Conservation (phyloP, 192 early-diverging fungal genomes). For the Podila verticillata region DNA sequence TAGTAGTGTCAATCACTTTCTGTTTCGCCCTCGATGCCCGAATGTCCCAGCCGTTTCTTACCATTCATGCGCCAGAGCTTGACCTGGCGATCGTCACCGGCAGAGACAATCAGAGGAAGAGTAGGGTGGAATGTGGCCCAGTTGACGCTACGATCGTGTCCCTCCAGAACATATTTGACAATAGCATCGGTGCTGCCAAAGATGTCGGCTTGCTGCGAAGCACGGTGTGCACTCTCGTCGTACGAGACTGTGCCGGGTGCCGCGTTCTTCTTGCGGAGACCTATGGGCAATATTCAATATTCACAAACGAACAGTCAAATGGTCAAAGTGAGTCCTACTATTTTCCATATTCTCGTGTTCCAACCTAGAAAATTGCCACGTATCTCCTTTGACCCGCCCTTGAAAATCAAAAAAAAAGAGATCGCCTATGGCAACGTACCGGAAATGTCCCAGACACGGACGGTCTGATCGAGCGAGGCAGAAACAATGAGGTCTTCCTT, state of each 20-base stretch:
- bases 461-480: conserved; percentile 95
- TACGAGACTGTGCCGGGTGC: conserved; percentile 66
- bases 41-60: conserved; percentile 32
- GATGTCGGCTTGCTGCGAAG: conserved; percentile 85
- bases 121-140: conserved; percentile 98
- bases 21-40: no score
- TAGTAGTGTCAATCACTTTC: no score
- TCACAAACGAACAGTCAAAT: no score
- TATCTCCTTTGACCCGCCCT: no score
- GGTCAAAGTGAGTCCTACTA: no score
- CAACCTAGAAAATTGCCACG: no score
- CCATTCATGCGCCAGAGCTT: conserved; percentile 99
- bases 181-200: conserved; percentile 97
- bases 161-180: conserved; percentile 98
- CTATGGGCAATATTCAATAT: conserved; percentile 48
- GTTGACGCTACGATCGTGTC: conserved; percentile 97
- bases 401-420: no score
- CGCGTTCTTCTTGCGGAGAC: conserved; percentile 84
- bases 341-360: no score
- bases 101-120: conserved; percentile 94
- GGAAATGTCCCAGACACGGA: conserved; percentile 99
- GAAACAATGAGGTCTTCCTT: conserved; percentile 97
- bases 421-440: conserved; percentile 60
- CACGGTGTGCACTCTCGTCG: conserved; percentile 60
- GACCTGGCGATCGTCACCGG: conserved; percentile 96